These are phyloP conservation scores for Fomitopsis schrenkii DNA, from an alignment of 1,284 basidiomycete species.

Conservation along the genomic window DNA sequence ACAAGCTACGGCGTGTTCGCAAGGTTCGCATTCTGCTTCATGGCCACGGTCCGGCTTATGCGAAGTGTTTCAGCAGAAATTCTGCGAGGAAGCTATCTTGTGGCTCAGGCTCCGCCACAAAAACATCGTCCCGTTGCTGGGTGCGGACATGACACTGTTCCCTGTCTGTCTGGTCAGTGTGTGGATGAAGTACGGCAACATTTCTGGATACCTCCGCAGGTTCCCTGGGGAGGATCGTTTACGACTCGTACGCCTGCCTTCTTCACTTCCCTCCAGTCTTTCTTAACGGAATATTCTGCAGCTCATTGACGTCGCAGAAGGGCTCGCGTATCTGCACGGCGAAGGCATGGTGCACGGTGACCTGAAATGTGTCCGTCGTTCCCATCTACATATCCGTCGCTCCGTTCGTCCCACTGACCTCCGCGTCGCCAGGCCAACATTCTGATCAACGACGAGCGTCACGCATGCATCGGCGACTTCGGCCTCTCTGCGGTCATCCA, in stretches of 20 bases:
- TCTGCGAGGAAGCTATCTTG: slow-evolving; percentile 3
- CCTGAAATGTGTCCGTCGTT: slow-evolving; percentile 1
- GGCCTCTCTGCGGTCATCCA: not conserved
- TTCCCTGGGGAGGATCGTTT: not conserved
- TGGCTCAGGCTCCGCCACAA: slow-evolving; percentile 4
- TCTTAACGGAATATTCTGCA: not conserved
- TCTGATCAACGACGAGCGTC: slow-evolving; percentile 2
- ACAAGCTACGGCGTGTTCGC: not conserved
- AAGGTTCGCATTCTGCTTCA: not conserved
- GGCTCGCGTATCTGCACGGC: not conserved
- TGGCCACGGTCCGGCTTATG: not conserved
- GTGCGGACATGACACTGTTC: slow-evolving; percentile 4
- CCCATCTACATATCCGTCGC: not conserved
- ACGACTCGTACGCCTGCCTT: not conserved
- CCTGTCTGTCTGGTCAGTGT: not conserved
- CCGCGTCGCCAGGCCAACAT: slow-evolving; percentile 7
- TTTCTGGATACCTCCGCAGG: not conserved
- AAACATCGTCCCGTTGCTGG: slow-evolving; percentile 1
- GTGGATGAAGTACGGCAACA: slow-evolving; percentile 1
- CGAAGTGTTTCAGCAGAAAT: not conserved
- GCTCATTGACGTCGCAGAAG: slow-evolving; percentile 1
- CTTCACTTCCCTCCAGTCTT: not conserved
- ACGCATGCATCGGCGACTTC: slow-evolving; percentile 4
- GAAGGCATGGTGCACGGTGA: slow-evolving; percentile 2
- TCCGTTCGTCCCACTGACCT: not conserved